Evolutionary conservation across 129 eudicot genomes (phyloP), one percentile per base, ranked within the genome.

Genomic region (Erigeron canadensis): DNA sequence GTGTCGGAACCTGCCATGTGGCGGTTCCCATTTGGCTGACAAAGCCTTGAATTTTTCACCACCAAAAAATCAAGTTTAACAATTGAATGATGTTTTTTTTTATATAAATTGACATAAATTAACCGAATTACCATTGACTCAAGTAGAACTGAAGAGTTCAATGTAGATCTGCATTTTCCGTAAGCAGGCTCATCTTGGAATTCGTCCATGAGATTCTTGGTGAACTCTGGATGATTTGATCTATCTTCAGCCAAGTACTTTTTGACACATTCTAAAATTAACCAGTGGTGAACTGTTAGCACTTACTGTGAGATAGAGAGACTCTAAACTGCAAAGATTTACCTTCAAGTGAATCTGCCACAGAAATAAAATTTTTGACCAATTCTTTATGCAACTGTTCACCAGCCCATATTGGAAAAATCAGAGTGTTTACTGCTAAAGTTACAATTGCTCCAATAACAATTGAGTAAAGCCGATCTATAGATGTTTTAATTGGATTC

Each of bases 11-110:
- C 80, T 84, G 43, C 91, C 97, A 72, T 90, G 95, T 51, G 95
- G 95, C 21, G 95, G 97, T 75, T 90, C 95, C 91, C 97, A 90
- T 78, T 90, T 85, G 64, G 95, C 97, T 7, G 91, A 80, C 56
- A 62, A 72, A 19, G 91, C 95, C 95, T 90, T 69, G 5, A 63
- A 12, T 59, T 9, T 23, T 67, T 51, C 18, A 76, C 63, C 71
- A 39, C 67, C 22, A 64, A 63, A 70, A 28, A 5, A 21, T 2
- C 3, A 48, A 53, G 39, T 13, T 54, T 54, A 19, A 55, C 10
- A 55, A 8, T 21, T 19, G 18, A 4, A 17, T 1, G 10, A 55
- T 0, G 34, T 9, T 3, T 4, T n/a, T 19, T 50, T 40, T 16
- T n/a, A n/a, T n/a, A 63, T 55, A 19, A 53, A 51, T 38, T 10